Base-by-base conservation (phyloP, 1,284 basidiomycete genomes). In the Rhodotorula sp. region DNA sequence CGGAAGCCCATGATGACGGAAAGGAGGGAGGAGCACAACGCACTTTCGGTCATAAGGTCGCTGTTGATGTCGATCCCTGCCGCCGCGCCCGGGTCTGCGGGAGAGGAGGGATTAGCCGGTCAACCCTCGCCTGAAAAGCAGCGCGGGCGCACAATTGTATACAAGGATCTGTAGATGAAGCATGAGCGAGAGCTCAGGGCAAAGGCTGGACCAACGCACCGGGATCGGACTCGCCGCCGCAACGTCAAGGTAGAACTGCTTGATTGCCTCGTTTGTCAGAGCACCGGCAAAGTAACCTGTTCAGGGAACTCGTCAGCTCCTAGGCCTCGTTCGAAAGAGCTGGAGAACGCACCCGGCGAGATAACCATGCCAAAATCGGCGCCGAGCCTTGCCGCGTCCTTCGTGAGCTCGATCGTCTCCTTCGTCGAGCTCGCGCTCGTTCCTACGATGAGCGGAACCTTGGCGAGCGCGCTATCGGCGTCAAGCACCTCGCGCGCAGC, bases 61-160 rank as follows among this genome's bases (percentile, higher is more conserved):
- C 91, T 92, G 81, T 91, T 89, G 67, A 97, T 87, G 80, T 96
- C 91, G 76, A 92, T 87, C 17, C 93, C 92, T 0, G 91, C 88
- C 1, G 91, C 91, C 25, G 83, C 83, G 15, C 83, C 83, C 44
- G 93, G 91, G 83, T 70, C 70, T 71, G 61, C 9, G 19, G 5
- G 25, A 29, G 22, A 19, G 27, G 15, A 12, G 37, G 36, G n/a
- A n/a, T 51, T 2, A n/a, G 37, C 21, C 15, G 6, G 2, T 27
- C 0, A 0, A 9, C 5, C 3, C 5, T 9, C 9, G 15, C 21
- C 3, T 19, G 34, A 12, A 27, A 4, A 7, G 12, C 9, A 25
- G 21, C 36, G 15, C 17, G 21, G 9, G 32, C 56, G 36, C 36
- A 71, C 93, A 94, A 83, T 95, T 95, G 85, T 96, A 96, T 62